Base-by-base conservation (phyloP, 139 green algal species). In the Chlorella sp. region DNA sequence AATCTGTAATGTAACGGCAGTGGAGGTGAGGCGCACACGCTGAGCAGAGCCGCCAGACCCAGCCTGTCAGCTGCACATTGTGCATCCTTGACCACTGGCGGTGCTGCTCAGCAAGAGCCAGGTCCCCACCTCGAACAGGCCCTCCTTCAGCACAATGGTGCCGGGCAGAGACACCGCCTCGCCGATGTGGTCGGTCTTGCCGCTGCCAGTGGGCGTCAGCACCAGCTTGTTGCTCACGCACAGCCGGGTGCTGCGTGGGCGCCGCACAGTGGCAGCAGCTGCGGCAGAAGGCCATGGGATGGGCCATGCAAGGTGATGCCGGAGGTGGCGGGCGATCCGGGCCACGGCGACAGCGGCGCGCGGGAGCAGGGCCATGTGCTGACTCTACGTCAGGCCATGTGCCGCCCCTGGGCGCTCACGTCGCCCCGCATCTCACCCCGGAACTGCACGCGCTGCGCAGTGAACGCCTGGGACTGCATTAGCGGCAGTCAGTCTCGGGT, bases 171-270 rank as follows among this genome's bases (percentile, higher is more conserved):
- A 24, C 43, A 87, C 84, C 32, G 85, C 56, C 30, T 87, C 68
- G 51, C 85, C 81, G n/a, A 92, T 54, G 64, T 92, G 89, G 19
- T 85, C 82, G 3, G 58, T 87, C 20, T 41, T 86, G 22, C 89
- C 89, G 56, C 85, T 73, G 38, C 88, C 88, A n/a, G 62, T 78
- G 30, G 86, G 86, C 7, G 43, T 44, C 3, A 89, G 85, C 24
- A 70, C 51, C 41, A 85, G 56, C 36, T 73, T 80, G 20, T 56
- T 43, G 24, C 38, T 46, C 34, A 70, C 36, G 28, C 28, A 43
- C 41, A 84, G 78, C 26, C 78, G 46, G 46, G 41, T 40, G 11
- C 14, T 43, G 16, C 58, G 41, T 13, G 32, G 58, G 34, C 60
- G 44, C 60, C 58, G 77, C 17, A 41, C 48, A 32, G 76, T 38